Base-by-base conservation (phyloP, 2,329 filamentous ascomycete species). In the Coniochaeta hoffmannii region DNA sequence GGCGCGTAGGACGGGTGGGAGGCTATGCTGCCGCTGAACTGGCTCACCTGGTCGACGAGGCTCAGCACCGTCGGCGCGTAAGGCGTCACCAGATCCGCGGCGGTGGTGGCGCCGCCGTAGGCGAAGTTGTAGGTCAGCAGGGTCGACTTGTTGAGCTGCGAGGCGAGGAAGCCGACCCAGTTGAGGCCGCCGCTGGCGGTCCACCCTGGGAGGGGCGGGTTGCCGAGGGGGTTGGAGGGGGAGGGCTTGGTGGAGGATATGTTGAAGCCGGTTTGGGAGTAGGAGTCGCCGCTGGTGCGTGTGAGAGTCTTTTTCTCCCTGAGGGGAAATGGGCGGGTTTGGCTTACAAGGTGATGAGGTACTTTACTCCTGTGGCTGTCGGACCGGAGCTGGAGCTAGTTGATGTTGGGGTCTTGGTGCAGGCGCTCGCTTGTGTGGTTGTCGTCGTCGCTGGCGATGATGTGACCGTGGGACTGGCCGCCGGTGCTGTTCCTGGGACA, bases 191-290 rank as follows among this genome's bases (percentile, higher is more conserved):
- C 74, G 22, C 68, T 66, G 19, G 73, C 71, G 9, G 77, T 78
- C 58, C 67, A 75, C n/a, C 77, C 73, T 0, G 76, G 77, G 46
- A 78, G 77, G 1, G 69, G 50, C 0, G 83, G 83, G 67, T 87
- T 87, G 10, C 83, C 83, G 58, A 87, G 70, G 0, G 83, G 81
- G 62, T 84, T 82, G 6, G 68, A 66, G 4, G 70, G 57, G n/a
- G 71, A 76, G 11, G 83, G 81, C 56, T 82, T 77, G 1, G 71
- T 68, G 19, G 69, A 68, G 34, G 67, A 69, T 50, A 76, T 64
- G 60, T 81, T 68, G 69, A 86, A 87, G 41, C 77, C 78, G 2
- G 80, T 83, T 58, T 78, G 75, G 1, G 80, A 80, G 68, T 84
- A 85, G 2, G 79, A 83, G 62, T 85, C 79, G 41, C 82, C 81